Conservation (phyloP, 805 yeast species). For the Ogataea pini region DNA sequence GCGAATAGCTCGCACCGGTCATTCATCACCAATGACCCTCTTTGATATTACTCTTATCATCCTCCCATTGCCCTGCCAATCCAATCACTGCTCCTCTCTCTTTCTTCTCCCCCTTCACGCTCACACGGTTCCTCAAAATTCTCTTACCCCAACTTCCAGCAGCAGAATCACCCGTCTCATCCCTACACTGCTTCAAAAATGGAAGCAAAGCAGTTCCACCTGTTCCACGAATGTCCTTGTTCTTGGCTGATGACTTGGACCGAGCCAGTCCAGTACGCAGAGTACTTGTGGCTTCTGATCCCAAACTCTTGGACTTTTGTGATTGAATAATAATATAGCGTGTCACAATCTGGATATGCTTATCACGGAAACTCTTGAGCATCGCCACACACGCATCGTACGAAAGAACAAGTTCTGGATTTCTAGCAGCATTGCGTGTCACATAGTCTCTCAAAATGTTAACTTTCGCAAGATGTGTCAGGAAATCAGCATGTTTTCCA, state of each 20-base stretch:
- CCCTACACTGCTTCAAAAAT: slow-evolving; percentile 91
- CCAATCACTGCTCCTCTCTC: slow-evolving; percentile 25
- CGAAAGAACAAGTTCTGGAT: slow-evolving; percentile 63
- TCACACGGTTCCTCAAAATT: slow-evolving; percentile 48
- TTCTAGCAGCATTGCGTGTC: slow-evolving; percentile 34
- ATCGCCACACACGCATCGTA: slow-evolving; percentile 90
- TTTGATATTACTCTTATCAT: slow-evolving; percentile 27
- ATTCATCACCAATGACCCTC: slow-evolving; percentile 34
- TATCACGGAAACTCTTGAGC: slow-evolving; percentile 86
- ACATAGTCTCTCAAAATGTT: slow-evolving; percentile 71
- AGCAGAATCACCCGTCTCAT: slow-evolving; percentile 92
- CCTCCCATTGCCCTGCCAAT: slow-evolving; percentile 35
- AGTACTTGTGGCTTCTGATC: slow-evolving; percentile 51
- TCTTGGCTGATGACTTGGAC: slow-evolving; percentile 35
- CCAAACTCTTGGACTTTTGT: slow-evolving; percentile 50
- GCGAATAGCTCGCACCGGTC: background rate
- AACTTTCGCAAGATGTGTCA: slow-evolving; percentile 56
- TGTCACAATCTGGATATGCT: slow-evolving; percentile 90
- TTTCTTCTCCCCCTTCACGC: slow-evolving; percentile 10
- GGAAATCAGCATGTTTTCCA: slow-evolving; percentile 73
- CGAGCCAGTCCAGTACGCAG: slow-evolving; percentile 68
- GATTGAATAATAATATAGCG: slow-evolving; percentile 84
- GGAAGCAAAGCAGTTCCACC: slow-evolving; percentile 94
- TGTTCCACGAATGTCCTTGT: slow-evolving; percentile 73
- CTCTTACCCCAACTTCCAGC: slow-evolving; percentile 92